A percentile compares a stretch with the other conserved stretches of the same genome.
Conservation (phyloP, 768 basidiomycete species). For the Dacryopinax spathularia region DNA sequence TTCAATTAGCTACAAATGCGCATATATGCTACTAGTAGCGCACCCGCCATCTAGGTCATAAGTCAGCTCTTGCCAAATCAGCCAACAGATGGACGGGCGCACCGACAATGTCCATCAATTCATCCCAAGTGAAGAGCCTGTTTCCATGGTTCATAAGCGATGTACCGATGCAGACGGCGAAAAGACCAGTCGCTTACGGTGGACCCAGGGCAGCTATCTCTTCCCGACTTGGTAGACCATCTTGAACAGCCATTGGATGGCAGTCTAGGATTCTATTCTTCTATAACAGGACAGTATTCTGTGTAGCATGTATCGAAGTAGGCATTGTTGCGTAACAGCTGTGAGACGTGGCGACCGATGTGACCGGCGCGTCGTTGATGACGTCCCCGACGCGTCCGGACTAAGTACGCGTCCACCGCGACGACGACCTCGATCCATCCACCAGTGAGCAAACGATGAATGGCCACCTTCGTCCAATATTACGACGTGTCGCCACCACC, state of each 20-base stretch:
- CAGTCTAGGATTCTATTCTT: too few relatives aligned
- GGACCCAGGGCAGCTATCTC: background rate
- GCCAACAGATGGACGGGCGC: background rate
- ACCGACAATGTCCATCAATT: background rate
- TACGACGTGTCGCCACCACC: background rate
- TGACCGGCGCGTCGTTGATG: background rate
- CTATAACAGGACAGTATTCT: too few relatives aligned
- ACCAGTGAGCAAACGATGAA: background rate
- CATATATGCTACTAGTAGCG: too few relatives aligned
- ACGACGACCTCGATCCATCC: background rate
- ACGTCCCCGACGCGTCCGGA: slow-evolving; percentile 1
- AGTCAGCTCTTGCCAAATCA: background rate
- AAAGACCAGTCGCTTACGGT: background rate
- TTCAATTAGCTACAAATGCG: background rate
- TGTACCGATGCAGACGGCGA: background rate
- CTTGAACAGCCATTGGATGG: background rate
- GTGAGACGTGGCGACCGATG: too few relatives aligned
- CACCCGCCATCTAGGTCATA: background rate
- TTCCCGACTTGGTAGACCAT: background rate
- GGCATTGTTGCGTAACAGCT: too few relatives aligned
- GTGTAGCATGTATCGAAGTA: too few relatives aligned
- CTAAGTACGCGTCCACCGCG: background rate
- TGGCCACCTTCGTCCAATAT: background rate
- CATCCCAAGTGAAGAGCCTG: background rate
- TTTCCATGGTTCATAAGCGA: background rate